Percentiles rank a stretch among this genome's conserved stretches.
Evolutionary conservation across 441 rosid species (phyloP).

Genomic region (Adansonia madagascariensis): DNA sequence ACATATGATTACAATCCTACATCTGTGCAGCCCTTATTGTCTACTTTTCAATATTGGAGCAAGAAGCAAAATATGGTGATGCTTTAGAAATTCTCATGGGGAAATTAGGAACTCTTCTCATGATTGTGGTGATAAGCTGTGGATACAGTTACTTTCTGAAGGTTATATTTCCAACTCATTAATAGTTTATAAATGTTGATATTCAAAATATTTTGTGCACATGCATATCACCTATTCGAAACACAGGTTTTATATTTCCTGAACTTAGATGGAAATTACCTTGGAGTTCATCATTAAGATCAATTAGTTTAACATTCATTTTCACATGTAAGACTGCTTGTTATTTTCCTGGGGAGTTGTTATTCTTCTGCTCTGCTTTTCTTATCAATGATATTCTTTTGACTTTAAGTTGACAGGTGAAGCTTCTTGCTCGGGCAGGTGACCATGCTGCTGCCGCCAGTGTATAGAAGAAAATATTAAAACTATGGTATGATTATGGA

Average conservation of each 20-base stretch:
- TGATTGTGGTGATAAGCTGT: conserved; percentile 90
- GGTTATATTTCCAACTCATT: conserved; percentile 23
- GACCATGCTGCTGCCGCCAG: conserved; percentile 68
- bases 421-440: conserved; percentile 86
- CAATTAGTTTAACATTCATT: not conserved
- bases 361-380: conserved; percentile 24
- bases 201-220: not conserved
- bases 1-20: conserved; percentile 25
- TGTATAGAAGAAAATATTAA: conserved; percentile 72
- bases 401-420: conserved; percentile 99
- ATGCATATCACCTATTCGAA: no score
- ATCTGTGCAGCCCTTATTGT: conserved; percentile 76
- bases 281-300: not conserved
- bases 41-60: conserved; percentile 91
- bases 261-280: not conserved
- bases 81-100: conserved; percentile 89
- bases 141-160: conserved; percentile 74
- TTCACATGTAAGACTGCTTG: not conserved
- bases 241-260: not conserved
- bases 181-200: not conserved
- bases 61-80: conserved; percentile 77
- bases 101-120: conserved; percentile 79
- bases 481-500: conserved; percentile 62
- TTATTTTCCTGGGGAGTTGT: not conserved
- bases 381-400: conserved; percentile 54